Conservation (phyloP, 2,329 filamentous ascomycete species). For the Apiospora rasikravindrae region DNA sequence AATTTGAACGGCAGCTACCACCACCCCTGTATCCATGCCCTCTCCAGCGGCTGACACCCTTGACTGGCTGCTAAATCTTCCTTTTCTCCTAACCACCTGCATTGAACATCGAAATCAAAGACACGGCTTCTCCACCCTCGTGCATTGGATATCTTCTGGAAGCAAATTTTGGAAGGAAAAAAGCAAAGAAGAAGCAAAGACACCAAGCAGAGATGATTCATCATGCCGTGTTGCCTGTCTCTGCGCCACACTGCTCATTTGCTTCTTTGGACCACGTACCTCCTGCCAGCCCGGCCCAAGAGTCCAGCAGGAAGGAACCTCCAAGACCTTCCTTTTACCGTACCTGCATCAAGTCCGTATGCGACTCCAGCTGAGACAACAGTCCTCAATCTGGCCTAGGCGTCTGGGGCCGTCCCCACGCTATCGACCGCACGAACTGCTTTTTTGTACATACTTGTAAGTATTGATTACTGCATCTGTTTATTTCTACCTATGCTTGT, state of each 20-base stretch:
- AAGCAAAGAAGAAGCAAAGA: background rate
- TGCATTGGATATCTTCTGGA: slow-evolving; percentile 6
- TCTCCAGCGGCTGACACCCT: background rate
- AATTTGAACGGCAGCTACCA: background rate
- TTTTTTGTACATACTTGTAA: background rate
- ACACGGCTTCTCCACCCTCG: background rate
- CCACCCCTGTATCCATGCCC: background rate
- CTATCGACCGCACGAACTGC: background rate
- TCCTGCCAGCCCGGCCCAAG: background rate
- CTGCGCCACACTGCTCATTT: background rate
- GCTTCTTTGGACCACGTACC: background rate
- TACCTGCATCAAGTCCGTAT: background rate
- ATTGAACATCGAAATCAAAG: slow-evolving; percentile 7
- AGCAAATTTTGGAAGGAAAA: background rate
- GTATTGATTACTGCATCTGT: background rate
- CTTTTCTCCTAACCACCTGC: slow-evolving; percentile 15
- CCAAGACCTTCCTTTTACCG: background rate
- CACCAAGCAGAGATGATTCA: background rate
- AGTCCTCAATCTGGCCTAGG: background rate
- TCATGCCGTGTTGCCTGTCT: background rate
- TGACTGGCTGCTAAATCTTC: slow-evolving; percentile 13
- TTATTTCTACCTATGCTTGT: background rate
- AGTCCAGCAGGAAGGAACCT: background rate
- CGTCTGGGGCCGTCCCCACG: background rate
- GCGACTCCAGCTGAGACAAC: slow-evolving; percentile 9